Base-by-base conservation (phyloP, 2,329 filamentous ascomycete genomes). In the Colletotrichum sublineola region DNA sequence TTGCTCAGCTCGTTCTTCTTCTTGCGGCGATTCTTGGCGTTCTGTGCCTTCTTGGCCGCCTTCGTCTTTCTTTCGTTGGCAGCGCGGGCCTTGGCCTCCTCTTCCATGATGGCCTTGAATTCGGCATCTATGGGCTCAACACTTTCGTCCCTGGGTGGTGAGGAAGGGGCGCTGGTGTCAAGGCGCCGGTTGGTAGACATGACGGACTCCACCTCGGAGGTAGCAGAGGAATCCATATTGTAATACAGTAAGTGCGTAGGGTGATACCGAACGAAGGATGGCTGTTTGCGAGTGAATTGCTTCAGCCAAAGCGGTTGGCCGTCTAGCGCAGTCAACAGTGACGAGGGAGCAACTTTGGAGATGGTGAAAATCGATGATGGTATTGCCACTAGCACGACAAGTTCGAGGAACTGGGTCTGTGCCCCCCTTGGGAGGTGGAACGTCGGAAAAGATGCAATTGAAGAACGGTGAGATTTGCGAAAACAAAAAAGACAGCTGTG, bases 1-100 rank as follows among this genome's bases (percentile, higher is more conserved):
- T 87, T 86, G 1, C 85, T 87, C 53, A 69, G 55, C 58, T 89
- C 80, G 0, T 85, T 84, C 76, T 86, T 88, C 76, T 85, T 86
- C 77, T 84, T 87, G 48, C 84, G 81, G 2, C 70, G 38, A n/a
- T 55, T 53, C 50, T 64, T 64, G 7, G 50, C 50, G 18, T 64
- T 64, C 50, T 64, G 62, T 1, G 64, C 55, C 55, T 61, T 58
- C 74, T 85, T 88, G 2, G 83, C 83, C 38, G 73, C 74, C 4
- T 76, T 77, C 0, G 77, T 68, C 55, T 85, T 84, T 15, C 86
- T 83, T 56, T 91, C 82, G 12, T 85, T 85, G 1, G 78, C 80
- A 0, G 68, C 48, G 0, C 79, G 74, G 0, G 84, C 84, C 3
- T 77, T 76, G 1, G 81, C 78, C 52, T 85, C 84, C 20, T 83